Evolutionary conservation across 176 grass and related monocot species (phyloP), one percentile per base, ranked within the genome.

Genomic region (Carex pumila): DNA sequence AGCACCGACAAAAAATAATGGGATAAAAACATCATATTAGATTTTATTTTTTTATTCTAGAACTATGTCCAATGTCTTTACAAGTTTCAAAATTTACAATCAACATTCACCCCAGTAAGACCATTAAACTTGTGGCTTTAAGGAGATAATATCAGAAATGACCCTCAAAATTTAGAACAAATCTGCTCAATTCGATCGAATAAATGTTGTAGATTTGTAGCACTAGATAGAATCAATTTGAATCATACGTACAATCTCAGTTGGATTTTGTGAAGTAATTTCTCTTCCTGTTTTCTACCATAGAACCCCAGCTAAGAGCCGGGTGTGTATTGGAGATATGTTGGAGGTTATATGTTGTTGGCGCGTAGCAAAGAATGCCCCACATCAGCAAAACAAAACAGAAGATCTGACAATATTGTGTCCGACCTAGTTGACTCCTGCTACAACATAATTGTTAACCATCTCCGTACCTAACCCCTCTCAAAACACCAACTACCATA

Each of bases 391-490:
- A 81, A 83, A 30, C 41, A 52, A 54, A 67, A 67, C 80, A 68
- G 60, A 83, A 36, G 34, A 83, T 82, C 80, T 50, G 60, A 82
- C 80, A 82, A 65, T 64, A 61, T 63, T 30, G 60, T 81, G 79
- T 82, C 80, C 39, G 61, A 82, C 60, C 39, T 15, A 50, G 80
- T 83, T 83, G 80, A 83, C 80, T 83, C 41, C 60, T 83, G 80
- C 17, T 83, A 43, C 80, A 3, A 65, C 60, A 83, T 52, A 65
- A 83, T 65, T 83, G 80, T 52, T 83, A 83, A 66, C 59, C 39
- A 83, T 65, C 80, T 50, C 80, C 61, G 7, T 34, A 83, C 61
- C 80, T 67, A 83, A 83, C 39, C 80, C 61, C 80, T 5, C 47
- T 14, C 6, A 70, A 52, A 3, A 4, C 31, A 68, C 62, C 60